Conservation (phyloP, 352 stramenopile species). For the Globisporangium polare region DNA sequence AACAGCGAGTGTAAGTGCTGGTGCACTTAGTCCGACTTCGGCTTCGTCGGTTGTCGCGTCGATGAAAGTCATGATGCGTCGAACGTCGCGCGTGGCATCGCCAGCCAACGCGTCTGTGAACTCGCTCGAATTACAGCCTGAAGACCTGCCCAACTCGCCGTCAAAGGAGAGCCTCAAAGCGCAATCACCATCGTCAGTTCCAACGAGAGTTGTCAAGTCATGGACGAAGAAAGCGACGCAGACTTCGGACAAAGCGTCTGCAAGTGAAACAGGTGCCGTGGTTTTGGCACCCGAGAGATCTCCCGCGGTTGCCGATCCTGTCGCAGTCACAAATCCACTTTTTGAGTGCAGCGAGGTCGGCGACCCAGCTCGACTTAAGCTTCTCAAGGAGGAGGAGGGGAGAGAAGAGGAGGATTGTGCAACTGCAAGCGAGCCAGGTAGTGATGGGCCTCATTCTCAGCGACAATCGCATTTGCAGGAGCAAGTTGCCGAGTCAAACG, state of each 20-base stretch:
- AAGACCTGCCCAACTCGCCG: background rate
- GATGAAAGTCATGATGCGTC: constrained; percentile 54
- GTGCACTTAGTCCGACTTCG: constrained; percentile 8
- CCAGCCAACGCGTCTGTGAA: constrained; percentile 4
- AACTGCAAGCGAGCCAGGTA: background rate
- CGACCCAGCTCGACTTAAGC: background rate
- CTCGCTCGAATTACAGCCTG: background rate
- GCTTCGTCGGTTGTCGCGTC: constrained; percentile 14
- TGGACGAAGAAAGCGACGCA: background rate
- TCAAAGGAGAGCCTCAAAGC: background rate
- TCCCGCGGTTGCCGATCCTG: background rate
- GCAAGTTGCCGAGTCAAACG: background rate
- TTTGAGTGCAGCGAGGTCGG: background rate
- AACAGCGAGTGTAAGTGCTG: background rate
- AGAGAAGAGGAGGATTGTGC: background rate
- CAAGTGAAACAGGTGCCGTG: background rate
- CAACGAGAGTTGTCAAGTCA: background rate
- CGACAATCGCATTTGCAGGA: background rate
- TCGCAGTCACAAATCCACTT: background rate
- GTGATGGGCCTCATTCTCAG: background rate
- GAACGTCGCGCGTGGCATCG: constrained; percentile 40
- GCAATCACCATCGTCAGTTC: background rate
- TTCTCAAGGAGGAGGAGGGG: background rate
- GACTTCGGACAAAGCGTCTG: background rate
- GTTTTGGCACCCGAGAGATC: background rate